Evolutionary conservation across 1,284 basidiomycete species (phyloP).

Genomic region (Cutaneotrichosporon cavernicola): DNA sequence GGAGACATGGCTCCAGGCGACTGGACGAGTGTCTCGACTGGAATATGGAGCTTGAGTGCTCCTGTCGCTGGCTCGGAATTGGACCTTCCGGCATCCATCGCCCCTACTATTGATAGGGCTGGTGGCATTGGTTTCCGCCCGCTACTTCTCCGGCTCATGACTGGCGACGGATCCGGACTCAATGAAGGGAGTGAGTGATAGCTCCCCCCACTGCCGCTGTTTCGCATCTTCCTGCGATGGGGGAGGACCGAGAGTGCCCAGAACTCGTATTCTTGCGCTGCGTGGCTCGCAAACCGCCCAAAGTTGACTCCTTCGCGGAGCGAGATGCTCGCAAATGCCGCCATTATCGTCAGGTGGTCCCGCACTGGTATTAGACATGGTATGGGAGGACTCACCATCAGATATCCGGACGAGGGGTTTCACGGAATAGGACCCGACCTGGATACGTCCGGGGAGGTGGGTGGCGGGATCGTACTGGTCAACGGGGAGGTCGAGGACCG

Average conservation of each 20-base stretch:
- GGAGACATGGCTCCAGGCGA: neutral
- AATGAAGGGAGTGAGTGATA: neutral
- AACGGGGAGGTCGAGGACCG: conserved; percentile 31
- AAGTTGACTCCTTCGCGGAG: conserved; percentile 7
- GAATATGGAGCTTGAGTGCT: neutral
- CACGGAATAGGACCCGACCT: conserved; percentile 23
- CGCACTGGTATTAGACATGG: conserved; percentile 18
- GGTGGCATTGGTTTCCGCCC: neutral
- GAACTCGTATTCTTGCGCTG: conserved; percentile 28
- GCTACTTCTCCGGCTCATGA: neutral
- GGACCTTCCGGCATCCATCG: neutral
- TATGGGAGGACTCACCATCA: conserved; percentile 17
- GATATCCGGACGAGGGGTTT: conserved; percentile 17
- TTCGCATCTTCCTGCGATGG: neutral
- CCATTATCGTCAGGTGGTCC: conserved; percentile 32
- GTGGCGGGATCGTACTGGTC: conserved; percentile 26
- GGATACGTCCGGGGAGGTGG: conserved; percentile 24
- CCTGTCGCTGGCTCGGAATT: neutral
- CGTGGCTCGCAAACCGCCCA: conserved; percentile 19
- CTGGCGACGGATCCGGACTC: neutral
- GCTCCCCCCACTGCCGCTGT: neutral
- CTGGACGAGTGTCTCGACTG: neutral
- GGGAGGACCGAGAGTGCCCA: conserved; percentile 25
- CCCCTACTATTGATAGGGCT: neutral
- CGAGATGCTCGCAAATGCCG: conserved; percentile 22